These are phyloP conservation scores for Curvularia sp. DNA, from an alignment of 2,329 filamentous ascomycete genomes.

Conservation along the genomic window DNA sequence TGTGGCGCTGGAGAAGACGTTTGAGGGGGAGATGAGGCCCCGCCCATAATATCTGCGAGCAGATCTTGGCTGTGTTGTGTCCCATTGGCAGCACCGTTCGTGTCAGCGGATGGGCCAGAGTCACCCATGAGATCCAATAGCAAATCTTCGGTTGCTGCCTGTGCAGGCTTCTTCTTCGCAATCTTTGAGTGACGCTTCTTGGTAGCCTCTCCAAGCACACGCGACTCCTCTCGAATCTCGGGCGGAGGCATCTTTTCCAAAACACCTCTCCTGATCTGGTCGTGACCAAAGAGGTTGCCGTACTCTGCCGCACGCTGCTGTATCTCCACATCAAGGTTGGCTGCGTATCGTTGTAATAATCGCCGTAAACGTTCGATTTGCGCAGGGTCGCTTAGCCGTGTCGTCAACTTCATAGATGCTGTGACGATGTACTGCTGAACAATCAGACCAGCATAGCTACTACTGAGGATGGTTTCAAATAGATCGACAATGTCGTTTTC, in stretches of 20 bases:
- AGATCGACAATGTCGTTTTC: slow-evolving; percentile 91
- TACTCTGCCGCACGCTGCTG: slow-evolving; percentile 97
- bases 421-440: slow-evolving; percentile 97
- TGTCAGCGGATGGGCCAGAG: slow-evolving; percentile 62
- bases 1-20: slow-evolving; percentile 46
- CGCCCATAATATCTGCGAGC: slow-evolving; percentile 87
- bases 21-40: slow-evolving; percentile 58
- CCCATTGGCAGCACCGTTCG: slow-evolving; percentile 63
- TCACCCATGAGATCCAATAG: slow-evolving; percentile 92
- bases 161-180: slow-evolving; percentile 73
- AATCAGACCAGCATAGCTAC: slow-evolving; percentile 89
- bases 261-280: slow-evolving; percentile 86
- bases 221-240: slow-evolving; percentile 93
- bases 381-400: slow-evolving; percentile 79
- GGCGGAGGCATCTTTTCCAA: slow-evolving; percentile 97
- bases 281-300: slow-evolving; percentile 88
- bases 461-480: slow-evolving; percentile 91
- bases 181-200: slow-evolving; percentile 60
- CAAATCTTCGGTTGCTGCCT: slow-evolving; percentile 89
- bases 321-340: slow-evolving; percentile 91
- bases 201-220: slow-evolving; percentile 82
- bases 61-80: slow-evolving; percentile 77
- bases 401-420: slow-evolving; percentile 92
- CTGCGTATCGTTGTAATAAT: slow-evolving; percentile 77
- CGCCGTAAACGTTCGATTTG: slow-evolving; percentile 86